Evolutionary conservation across 352 stramenopile species (phyloP), one percentile per base, ranked within the genome.

Genomic region (Pythium aristosporum): DNA sequence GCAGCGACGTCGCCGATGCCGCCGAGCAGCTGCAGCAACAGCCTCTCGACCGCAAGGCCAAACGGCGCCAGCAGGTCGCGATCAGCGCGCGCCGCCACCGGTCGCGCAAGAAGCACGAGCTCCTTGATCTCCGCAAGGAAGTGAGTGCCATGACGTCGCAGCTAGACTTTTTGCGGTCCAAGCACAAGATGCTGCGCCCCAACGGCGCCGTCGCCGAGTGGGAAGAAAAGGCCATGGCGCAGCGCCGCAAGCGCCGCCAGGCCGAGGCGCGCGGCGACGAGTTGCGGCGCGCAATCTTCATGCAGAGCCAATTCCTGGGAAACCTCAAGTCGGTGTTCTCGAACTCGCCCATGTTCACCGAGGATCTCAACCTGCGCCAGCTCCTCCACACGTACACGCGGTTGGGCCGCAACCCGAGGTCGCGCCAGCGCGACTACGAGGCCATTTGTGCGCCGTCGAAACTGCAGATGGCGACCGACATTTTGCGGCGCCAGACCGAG

Each of bases 331-430:
- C 60, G 6, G 25, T 80, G 5, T 76, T 89, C 39, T 61, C 57
- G 10, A 75, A 69, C 50, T 59, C 76, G 9, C 53, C 54, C 16
- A 47, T 70, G n/a, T 61, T 61, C 16, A 57, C 57, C 0, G 28
- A 66, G 20, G 73, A 79, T 21, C 60, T 87, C 10, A 83, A 87
- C 67, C 77, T 87, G 74, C 61, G 66, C 28, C 72, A 74, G 30
- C 46, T 87, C 23, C 49, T 89, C 18, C 77, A 89, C 54, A 87
- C 76, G 8, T 87, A 78, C 68, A 87, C 77, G n/a, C 71, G 63
- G 6, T 39, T 88, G n/a, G 73, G 75, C 16, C 68, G 46, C 39
- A 75, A 73, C 36, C 32, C 61, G n/a, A 69, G 67, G 13, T 66
- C 73, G n/a, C 75, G 79, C 10, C 49, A 49, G 30, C 77, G 76